Base-by-base conservation (phyloP, 768 basidiomycete species). In the Xerocomellus intermedius region DNA sequence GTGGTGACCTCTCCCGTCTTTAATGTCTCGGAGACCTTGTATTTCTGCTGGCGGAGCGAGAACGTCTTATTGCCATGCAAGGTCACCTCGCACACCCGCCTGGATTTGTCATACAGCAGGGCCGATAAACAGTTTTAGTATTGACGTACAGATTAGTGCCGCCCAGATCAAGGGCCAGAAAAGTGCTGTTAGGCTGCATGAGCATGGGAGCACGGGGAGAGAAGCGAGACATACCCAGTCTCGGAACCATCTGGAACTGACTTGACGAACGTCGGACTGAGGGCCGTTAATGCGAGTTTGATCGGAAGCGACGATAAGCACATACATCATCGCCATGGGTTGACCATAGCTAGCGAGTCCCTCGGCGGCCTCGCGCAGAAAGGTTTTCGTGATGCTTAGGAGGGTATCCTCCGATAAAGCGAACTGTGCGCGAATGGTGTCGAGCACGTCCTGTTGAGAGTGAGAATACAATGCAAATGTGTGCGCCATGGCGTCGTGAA, bases 101-200 rank as follows among this genome's bases (percentile, higher is more conserved):
- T 97, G 58, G 59, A 32, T 30, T 51, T n/a, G 35, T 54, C 30
- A 51, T 57, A 30, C 22, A 54, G 42, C 10, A 26, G 26, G 21
- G 36, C 8, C 5, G 26, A 53, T 12, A 2, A 14, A 36, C 14
- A 35, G 24, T 35, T 8, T 1, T 35, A n/a, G 2, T 6, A 10
- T 19, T 10, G 43, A 77, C 89, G 69, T 73, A 97, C 90, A 99
- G 81, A 69, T 99, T 99, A 22, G 97, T 99, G 52, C 97, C 97
- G 38, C 97, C 97, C 19, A 99, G 82, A 76, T 99, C 96, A 19
- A 98, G 80, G 5, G 97, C 95, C 50, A 98, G 83, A 74, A 97
- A 99, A 7, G 94, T 96, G 42, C 94, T 97, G 64, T 46, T 48
- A 48, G 54, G 42, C 30, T 13, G 50, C 33, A 39, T 65, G 45